Conservation (phyloP, 129 eudicot species). For the Chrysanthemum lavandulifolium region DNA sequence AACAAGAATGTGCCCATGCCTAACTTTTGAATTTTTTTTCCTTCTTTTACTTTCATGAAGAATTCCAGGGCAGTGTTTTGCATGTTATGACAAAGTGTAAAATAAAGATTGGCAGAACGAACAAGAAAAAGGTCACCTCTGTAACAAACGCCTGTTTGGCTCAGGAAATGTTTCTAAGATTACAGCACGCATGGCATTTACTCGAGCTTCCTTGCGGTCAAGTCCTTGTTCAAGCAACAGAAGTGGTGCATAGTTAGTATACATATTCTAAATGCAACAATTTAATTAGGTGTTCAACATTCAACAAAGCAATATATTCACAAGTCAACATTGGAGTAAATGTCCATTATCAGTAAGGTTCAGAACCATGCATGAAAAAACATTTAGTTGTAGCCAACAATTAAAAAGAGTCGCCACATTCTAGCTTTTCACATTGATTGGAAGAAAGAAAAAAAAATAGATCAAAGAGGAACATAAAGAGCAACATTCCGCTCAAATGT, state of each 20-base stretch:
- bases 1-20: too few species aligned
- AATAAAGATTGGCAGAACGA: neutral
- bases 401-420: too few species aligned
- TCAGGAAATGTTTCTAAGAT: conserved; percentile 87
- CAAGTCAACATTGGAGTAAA: neutral
- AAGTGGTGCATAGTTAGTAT: conserved; percentile 15
- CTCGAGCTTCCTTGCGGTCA: conserved; percentile 80
- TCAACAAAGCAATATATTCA: neutral
- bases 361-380: too few species aligned
- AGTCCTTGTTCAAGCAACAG: conserved; percentile 47
- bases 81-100: neutral
- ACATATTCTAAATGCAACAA: neutral
- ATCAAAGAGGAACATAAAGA: too few species aligned
- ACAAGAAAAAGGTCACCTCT: conserved; percentile 48
- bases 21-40: too few species aligned
- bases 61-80: conserved; percentile 1
- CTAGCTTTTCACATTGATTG: too few species aligned
- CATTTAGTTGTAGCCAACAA: too few species aligned
- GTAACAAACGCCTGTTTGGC: conserved; percentile 86
- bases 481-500: too few species aligned
- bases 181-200: conserved; percentile 76
- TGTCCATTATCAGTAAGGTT: too few species aligned
- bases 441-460: too few species aligned
- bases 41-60: too few species aligned
- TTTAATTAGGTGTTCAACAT: neutral